These are phyloP conservation scores for Bretschneidera sinensis DNA, from an alignment of 345 rosid species.

Conservation along the genomic window DNA sequence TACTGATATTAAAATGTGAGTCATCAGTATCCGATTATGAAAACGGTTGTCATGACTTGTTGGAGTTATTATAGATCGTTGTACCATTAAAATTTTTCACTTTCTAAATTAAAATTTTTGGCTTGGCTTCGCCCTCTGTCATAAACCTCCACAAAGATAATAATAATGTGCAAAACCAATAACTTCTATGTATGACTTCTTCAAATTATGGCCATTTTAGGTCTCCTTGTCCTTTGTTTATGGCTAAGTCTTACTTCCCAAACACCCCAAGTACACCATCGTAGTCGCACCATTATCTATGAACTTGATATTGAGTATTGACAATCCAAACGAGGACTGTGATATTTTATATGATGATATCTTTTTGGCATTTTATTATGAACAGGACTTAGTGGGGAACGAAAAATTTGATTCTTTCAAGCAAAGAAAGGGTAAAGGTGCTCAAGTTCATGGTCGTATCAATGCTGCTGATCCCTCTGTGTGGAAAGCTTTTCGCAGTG, in stretches of 20 bases:
- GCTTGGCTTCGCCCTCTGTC: too few species aligned
- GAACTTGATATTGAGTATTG: not conserved
- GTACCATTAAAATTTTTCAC: too few species aligned
- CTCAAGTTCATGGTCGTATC: not conserved
- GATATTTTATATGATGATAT: not conserved
- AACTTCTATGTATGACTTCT: slow-evolving; percentile 32
- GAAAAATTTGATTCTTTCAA: not conserved
- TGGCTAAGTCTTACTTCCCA: slow-evolving; percentile 39
- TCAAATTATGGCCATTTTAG: slow-evolving; percentile 28
- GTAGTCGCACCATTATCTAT: not conserved
- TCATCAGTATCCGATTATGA: too few species aligned
- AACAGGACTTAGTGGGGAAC: not conserved
- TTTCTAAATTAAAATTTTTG: too few species aligned
- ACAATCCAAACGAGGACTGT: not conserved
- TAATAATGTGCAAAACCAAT: slow-evolving; percentile 17
- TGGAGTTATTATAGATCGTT: too few species aligned
- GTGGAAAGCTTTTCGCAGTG: not conserved
- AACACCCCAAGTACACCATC: slow-evolving; percentile 22
- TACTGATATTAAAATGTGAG: too few species aligned
- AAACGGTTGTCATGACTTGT: too few species aligned
- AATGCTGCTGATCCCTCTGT: not conserved
- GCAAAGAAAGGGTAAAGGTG: not conserved
- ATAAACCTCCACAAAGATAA: not conserved
- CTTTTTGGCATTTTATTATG: not conserved
- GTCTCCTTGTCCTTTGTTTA: slow-evolving; percentile 27